Evolutionary conservation across 2,329 filamentous ascomycete species (phyloP).

Genomic region (Chaetomiaceae sp.): DNA sequence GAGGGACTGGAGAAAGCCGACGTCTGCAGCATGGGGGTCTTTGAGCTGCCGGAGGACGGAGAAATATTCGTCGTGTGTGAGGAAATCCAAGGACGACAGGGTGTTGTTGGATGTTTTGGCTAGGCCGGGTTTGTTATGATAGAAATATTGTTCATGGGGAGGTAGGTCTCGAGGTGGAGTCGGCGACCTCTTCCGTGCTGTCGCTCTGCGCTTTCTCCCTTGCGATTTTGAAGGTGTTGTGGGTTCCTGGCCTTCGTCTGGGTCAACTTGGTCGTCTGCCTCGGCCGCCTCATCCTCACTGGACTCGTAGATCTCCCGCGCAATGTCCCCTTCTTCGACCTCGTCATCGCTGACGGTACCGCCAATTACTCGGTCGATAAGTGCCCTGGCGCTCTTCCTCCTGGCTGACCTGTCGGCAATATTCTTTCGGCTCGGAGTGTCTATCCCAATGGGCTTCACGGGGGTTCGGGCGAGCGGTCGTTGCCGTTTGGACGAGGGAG

Average conservation of each 20-base stretch:
- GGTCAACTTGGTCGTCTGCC: conserved; percentile 25
- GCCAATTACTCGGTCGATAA: conserved; percentile 68
- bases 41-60: conserved; percentile 57
- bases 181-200: conserved; percentile 59
- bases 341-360: conserved; percentile 66
- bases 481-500: conserved; percentile 35
- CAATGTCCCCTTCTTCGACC: conserved; percentile 63
- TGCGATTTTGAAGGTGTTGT: conserved; percentile 24
- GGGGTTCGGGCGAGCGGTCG: conserved; percentile 37
- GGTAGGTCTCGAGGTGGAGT: conserved; percentile 79
- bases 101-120: conserved; percentile 85
- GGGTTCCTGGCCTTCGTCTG: conserved; percentile 29
- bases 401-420: conserved; percentile 82
- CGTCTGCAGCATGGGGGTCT: conserved; percentile 67
- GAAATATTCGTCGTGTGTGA: conserved; percentile 93
- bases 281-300: conserved; percentile 43
- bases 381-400: conserved; percentile 72
- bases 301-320: conserved; percentile 62
- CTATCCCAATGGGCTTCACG: conserved; percentile 31
- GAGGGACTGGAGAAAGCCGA: conserved; percentile 66
- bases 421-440: conserved; percentile 60
- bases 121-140: conserved; percentile 78
- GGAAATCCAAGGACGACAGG: conserved; percentile 65
- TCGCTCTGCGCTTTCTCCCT: conserved; percentile 24
- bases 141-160: conserved; percentile 88